phyloP scores from a whole-genome alignment of 495 filamentous ascomycete genomes.

The Hypoxylon crocopeplum region DNA sequence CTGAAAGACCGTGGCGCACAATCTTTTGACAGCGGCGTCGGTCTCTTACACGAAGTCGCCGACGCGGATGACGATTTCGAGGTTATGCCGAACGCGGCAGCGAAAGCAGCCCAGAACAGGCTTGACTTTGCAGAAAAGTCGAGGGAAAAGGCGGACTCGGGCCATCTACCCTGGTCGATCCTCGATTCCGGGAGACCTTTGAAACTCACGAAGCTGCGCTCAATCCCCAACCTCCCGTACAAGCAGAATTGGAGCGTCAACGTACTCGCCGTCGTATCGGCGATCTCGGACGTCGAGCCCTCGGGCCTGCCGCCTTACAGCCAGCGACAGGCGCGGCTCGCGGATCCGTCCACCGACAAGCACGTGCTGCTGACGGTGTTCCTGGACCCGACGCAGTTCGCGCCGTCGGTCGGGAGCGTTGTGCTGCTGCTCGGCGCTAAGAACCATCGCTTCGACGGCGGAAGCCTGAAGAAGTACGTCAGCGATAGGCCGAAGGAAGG shows the following conservation, averaged over 20 bases:
- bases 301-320: constrained; percentile 45
- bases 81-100: constrained; percentile 30
- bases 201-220: constrained; percentile 50
- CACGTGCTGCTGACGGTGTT: constrained; percentile 53
- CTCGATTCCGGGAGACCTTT: constrained; percentile 38
- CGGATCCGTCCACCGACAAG: constrained; percentile 50
- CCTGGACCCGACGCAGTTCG: constrained; percentile 51
- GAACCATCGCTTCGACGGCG: constrained; percentile 56
- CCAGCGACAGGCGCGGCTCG: constrained; percentile 51
- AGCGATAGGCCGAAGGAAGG: constrained; percentile 45
- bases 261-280: constrained; percentile 50
- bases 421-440: constrained; percentile 54
- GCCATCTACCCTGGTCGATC: constrained; percentile 34
- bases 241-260: constrained; percentile 59
- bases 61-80: constrained; percentile 43
- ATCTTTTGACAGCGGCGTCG: constrained; percentile 21
- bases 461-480: constrained; percentile 54
- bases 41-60: constrained; percentile 8
- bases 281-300: constrained; percentile 48
- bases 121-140: constrained; percentile 18
- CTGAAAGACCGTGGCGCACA: background rate
- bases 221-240: constrained; percentile 53
- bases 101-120: constrained; percentile 29
- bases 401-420: constrained; percentile 47
- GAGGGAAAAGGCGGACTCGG: background rate